Conservation (phyloP, 495 filamentous ascomycete species). For the Penicillium steckii region DNA sequence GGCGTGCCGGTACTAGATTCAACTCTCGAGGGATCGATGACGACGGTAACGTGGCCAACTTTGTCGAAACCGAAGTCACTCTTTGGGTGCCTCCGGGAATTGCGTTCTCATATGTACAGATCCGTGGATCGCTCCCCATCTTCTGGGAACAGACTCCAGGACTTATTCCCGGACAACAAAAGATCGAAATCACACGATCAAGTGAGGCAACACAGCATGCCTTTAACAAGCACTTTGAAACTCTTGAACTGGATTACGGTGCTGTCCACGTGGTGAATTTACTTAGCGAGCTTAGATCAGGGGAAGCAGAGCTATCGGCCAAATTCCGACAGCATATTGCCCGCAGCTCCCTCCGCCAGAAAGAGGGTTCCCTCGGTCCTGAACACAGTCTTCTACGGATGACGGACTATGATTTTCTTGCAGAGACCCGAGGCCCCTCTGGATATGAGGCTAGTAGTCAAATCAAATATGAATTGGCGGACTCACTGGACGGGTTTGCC, state of each 20-base stretch:
- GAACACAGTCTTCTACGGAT: constrained; percentile 67
- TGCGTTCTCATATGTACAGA: constrained; percentile 91
- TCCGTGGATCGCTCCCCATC: constrained; percentile 87
- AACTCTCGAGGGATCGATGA: constrained; percentile 96
- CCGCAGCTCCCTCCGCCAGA: constrained; percentile 62
- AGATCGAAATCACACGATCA: constrained; percentile 87
- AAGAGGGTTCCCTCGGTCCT: constrained; percentile 25
- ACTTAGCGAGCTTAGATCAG: constrained; percentile 79
- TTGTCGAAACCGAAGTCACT: constrained; percentile 67
- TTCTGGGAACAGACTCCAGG: constrained; percentile 96
- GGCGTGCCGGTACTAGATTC: constrained; percentile 90
- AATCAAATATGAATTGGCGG: constrained; percentile 70
- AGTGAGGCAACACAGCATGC: constrained; percentile 90
- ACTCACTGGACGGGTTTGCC: constrained; percentile 80
- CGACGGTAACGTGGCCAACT: constrained; percentile 95
- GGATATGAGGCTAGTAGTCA: constrained; percentile 85
- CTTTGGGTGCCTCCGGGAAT: constrained; percentile 70
- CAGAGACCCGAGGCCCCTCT: constrained; percentile 80
- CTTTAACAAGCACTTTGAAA: constrained; percentile 90
- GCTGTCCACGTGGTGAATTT: constrained; percentile 89
- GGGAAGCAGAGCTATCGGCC: constrained; percentile 76
- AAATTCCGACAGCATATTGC: constrained; percentile 75
- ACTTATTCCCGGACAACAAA: constrained; percentile 88
- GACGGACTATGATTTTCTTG: constrained; percentile 93
- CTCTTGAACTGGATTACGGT: constrained; percentile 79